Evolutionary conservation across 345 rosid genomes (phyloP).

Genomic region (Geranium brycei): DNA sequence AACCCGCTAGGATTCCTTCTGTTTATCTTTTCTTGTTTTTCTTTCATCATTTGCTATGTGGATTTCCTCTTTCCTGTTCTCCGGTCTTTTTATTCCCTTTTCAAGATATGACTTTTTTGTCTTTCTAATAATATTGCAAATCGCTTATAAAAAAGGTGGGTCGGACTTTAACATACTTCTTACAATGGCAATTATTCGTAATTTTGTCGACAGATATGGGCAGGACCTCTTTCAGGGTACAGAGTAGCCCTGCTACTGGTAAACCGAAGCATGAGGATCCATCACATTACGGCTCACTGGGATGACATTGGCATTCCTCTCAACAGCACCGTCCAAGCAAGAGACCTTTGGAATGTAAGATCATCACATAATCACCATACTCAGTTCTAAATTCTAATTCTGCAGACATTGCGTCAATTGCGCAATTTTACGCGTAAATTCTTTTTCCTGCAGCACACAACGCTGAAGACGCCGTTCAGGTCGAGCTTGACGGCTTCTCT

Average conservation of each 20-base stretch:
- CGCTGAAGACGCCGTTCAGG: conserved; percentile 30
- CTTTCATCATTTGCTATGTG: no score
- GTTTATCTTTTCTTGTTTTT: no score
- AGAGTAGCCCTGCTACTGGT: conserved; percentile 47
- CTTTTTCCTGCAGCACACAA: conserved; percentile 40
- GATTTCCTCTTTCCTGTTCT: no score
- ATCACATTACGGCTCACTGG: conserved; percentile 51
- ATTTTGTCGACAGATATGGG: conserved; percentile 42
- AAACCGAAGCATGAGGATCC: conserved; percentile 33
- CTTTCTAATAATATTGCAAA: no score
- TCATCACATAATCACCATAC: no score
- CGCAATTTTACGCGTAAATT: no score
- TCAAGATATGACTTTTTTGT: no score
- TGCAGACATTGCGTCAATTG: no score
- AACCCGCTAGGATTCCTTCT: no score
- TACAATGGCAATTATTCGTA: background rate
- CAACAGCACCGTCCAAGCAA: conserved; percentile 30
- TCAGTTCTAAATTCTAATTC: no score
- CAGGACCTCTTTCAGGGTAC: conserved; percentile 48
- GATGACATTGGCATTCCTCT: conserved; percentile 48
- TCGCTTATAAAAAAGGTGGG: background rate
- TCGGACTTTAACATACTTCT: background rate
- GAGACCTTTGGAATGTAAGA: conserved; percentile 75
- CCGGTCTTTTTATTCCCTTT: no score
- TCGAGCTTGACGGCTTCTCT: conserved; percentile 42